These are phyloP conservation scores for Telfairia occidentalis DNA, from an alignment of 331 rosid species.

Conservation along the genomic window DNA sequence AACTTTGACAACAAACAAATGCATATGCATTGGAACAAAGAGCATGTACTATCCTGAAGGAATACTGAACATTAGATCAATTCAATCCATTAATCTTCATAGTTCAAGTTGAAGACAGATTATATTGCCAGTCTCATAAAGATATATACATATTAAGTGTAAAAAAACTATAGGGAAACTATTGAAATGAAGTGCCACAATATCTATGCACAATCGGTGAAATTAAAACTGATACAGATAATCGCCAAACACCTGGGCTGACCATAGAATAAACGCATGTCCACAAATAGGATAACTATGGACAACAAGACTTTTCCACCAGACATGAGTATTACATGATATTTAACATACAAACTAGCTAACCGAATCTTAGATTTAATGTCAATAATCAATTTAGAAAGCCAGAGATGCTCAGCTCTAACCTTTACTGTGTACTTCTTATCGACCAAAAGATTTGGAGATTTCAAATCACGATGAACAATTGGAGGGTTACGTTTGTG, in stretches of 20 bases:
- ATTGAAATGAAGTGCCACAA: background rate
- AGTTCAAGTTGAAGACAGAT: background rate
- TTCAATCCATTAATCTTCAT: background rate
- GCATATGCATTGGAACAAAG: background rate
- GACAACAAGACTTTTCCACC: background rate
- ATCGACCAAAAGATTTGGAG: conserved; percentile 97
- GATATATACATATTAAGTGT: background rate
- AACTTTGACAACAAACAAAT: background rate
- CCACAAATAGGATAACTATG: background rate
- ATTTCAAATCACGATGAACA: conserved; percentile 90
- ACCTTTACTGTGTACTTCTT: conserved; percentile 94
- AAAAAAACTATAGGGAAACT: background rate
- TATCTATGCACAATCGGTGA: background rate
- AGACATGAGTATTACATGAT: background rate
- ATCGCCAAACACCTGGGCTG: background rate
- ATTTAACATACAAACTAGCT: background rate
- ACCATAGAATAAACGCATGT: background rate
- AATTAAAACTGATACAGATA: background rate
- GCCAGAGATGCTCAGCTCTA: background rate
- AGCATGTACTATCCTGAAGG: background rate
- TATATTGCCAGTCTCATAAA: background rate
- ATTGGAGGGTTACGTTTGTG: conserved; percentile 90
- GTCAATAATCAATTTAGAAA: background rate
- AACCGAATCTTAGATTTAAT: background rate
- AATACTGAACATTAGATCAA: background rate